Base-by-base conservation (phyloP, 2,329 filamentous ascomycete species). In the Pseudogymnoascus sp. region DNA sequence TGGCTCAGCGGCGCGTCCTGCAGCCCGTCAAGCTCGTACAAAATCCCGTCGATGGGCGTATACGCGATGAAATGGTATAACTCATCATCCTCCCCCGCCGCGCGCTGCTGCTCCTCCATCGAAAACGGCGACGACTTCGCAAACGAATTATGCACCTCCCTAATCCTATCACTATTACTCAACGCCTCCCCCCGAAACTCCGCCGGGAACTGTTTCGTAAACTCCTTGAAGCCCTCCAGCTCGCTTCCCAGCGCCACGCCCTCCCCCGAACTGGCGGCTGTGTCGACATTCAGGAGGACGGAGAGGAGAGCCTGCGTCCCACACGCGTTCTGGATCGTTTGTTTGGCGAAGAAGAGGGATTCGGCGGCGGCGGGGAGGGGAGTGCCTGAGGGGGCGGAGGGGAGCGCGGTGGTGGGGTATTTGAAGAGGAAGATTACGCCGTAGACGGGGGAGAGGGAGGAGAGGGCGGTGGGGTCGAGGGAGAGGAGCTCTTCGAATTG, bases 371-470 rank as follows among this genome's bases (percentile, higher is more conserved):
- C 79, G 66, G 84, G 78, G 75, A 96, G 91, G 73, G 90, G 96
- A 33, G 76, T 79, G 63, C 94, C 94, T 72, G 97, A 92, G 65
- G 84, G 82, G 0, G 92, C 91, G 45, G 81, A 81, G 60, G 83
- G 79, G 39, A 80, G 74, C 74, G 82, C 78, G 71, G 88, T 85
- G 63, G 84, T 91, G 57, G 83, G 89, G 75, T 89, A 99, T 77
- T 96, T 97, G 85, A 99, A 99, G 73, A 99, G 89, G 75, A 99
- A 99, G 70, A 99, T 96, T 66, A 99, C 90, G 69, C 94, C 94
- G 76, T 96, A 95, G 59, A 96, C 80, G 15, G 89, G 88, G 67
- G 87, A 85, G 33, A 91, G 81, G 65, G 85, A 77, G 41, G 82
- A 80, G 10, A 95, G 81, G 61, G 82, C 81, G 58, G 89, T 83